Conservation (phyloP, 2,329 filamentous ascomycete species). For the Aspergillus glaucus region DNA sequence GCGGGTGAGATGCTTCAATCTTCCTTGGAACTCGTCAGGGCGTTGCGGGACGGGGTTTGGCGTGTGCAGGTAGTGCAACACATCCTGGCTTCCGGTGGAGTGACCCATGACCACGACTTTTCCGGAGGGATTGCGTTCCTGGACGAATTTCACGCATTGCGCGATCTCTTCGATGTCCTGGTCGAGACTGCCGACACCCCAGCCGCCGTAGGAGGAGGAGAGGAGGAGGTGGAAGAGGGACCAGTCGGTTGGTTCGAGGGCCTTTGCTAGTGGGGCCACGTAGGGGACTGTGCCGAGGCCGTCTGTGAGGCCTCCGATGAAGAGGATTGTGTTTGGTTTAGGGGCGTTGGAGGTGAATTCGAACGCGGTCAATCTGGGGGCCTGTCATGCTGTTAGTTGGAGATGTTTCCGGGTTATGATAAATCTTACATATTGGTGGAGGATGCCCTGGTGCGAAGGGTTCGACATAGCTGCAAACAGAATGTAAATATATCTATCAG, state of each 20-base stretch:
- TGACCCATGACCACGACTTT: constrained; percentile 65
- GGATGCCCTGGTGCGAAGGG: constrained; percentile 22
- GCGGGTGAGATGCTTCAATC: constrained; percentile 31
- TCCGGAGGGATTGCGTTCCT: constrained; percentile 28
- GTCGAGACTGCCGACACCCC: constrained; percentile 48
- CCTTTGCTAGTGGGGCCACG: constrained; percentile 43
- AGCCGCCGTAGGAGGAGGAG: constrained; percentile 49
- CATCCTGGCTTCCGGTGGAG: constrained; percentile 63
- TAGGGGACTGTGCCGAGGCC: constrained; percentile 52
- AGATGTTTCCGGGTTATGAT: background rate
- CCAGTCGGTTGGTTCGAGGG: constrained; percentile 48
- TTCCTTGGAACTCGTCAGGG: constrained; percentile 20
- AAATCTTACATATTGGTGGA: constrained; percentile 31
- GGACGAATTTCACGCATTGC: constrained; percentile 48
- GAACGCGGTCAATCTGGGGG: constrained; percentile 35
- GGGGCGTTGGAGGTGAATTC: constrained; percentile 29
- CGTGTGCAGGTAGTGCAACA: constrained; percentile 56
- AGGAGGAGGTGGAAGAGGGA: constrained; percentile 47
- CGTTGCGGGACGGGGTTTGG: constrained; percentile 31
- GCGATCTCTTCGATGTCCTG: constrained; percentile 51
- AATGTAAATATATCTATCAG: too few relatives aligned
- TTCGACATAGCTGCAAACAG: constrained; percentile 6
- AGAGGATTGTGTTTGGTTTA: constrained; percentile 48
- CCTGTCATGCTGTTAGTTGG: constrained; percentile 19
- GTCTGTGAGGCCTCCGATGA: constrained; percentile 55